A percentile compares a stretch with the other conserved stretches of the same genome.
Conservation (phyloP, 2,329 filamentous ascomycete genomes). For the Phoma sp. region DNA sequence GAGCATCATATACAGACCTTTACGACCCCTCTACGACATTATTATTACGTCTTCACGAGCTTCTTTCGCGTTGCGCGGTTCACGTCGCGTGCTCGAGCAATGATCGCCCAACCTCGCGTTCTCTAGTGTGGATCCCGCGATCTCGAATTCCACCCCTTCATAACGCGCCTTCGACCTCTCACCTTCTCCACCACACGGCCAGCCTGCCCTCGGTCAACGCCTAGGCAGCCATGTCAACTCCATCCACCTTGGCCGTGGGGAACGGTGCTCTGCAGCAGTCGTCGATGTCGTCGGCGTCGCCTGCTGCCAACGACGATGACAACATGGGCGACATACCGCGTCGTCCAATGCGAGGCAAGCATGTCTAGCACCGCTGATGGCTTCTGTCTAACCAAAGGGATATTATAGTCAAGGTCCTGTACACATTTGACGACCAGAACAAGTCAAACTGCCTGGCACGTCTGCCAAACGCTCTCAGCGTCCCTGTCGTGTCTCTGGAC, state of each 20-base stretch:
- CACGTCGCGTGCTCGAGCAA: slow-evolving; percentile 44
- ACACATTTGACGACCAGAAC: slow-evolving; percentile 90
- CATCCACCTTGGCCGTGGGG: slow-evolving; percentile 31
- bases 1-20: slow-evolving; percentile 1
- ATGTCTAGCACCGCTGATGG: slow-evolving; percentile 15
- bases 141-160: slow-evolving; percentile 30
- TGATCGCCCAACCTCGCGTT: slow-evolving; percentile 46
- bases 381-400: slow-evolving; percentile 26
- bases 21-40: slow-evolving; percentile 17
- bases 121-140: slow-evolving; percentile 21
- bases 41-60: slow-evolving; percentile 3
- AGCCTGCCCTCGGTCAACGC: slow-evolving; percentile 22
- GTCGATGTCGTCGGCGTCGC: slow-evolving; percentile 23
- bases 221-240: slow-evolving; percentile 45
- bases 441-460: slow-evolving; percentile 90
- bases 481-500: slow-evolving; percentile 83
- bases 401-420: slow-evolving; percentile 88
- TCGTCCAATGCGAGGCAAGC: slow-evolving; percentile 57
- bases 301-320: slow-evolving; percentile 35
- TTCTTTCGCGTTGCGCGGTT: slow-evolving; percentile 25
- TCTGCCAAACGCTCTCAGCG: slow-evolving; percentile 78
- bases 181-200: slow-evolving; percentile 26
- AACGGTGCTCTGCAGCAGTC: slow-evolving; percentile 33
- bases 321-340: slow-evolving; percentile 44
- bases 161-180: slow-evolving; percentile 23